Conservation (phyloP, 2,329 filamentous ascomycete genomes). For the Alternaria triticina region DNA sequence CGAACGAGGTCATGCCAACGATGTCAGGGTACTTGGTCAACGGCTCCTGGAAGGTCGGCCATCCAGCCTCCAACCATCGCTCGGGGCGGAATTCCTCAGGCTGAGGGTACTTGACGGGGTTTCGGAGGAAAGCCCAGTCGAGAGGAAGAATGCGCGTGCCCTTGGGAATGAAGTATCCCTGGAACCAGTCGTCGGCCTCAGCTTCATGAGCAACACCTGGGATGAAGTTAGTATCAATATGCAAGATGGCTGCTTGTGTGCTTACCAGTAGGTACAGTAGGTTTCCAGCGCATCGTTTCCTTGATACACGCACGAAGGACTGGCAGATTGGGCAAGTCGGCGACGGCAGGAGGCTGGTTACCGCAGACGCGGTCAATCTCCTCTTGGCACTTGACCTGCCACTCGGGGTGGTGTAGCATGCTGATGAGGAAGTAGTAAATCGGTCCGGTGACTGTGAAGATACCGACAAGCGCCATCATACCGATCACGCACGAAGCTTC, state of each 20-base stretch:
- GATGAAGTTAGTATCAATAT: slow-evolving; percentile 10
- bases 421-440: slow-evolving; percentile 48
- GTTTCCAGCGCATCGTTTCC: slow-evolving; percentile 53
- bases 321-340: slow-evolving; percentile 52
- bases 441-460: slow-evolving; percentile 48
- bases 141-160: slow-evolving; percentile 50
- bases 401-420: slow-evolving; percentile 47
- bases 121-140: slow-evolving; percentile 49
- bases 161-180: slow-evolving; percentile 58
- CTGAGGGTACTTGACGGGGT: slow-evolving; percentile 66
- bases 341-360: slow-evolving; percentile 35
- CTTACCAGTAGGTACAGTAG: slow-evolving; percentile 53
- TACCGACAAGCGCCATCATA: slow-evolving; percentile 50
- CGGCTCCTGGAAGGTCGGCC: slow-evolving; percentile 70
- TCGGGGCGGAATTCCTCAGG: slow-evolving; percentile 68
- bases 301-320: slow-evolving; percentile 57
- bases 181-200: slow-evolving; percentile 59
- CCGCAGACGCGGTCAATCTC: slow-evolving; percentile 41
- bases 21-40: slow-evolving; percentile 69
- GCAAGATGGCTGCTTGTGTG: slow-evolving; percentile 16
- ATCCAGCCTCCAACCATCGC: slow-evolving; percentile 67
- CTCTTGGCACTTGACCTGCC: slow-evolving; percentile 44
- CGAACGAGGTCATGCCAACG: slow-evolving; percentile 69
- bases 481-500: slow-evolving; percentile 49
- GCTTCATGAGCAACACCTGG: slow-evolving; percentile 59